Evolutionary conservation across 495 filamentous ascomycete species (phyloP).

Genomic region (Lepraria neglecta): DNA sequence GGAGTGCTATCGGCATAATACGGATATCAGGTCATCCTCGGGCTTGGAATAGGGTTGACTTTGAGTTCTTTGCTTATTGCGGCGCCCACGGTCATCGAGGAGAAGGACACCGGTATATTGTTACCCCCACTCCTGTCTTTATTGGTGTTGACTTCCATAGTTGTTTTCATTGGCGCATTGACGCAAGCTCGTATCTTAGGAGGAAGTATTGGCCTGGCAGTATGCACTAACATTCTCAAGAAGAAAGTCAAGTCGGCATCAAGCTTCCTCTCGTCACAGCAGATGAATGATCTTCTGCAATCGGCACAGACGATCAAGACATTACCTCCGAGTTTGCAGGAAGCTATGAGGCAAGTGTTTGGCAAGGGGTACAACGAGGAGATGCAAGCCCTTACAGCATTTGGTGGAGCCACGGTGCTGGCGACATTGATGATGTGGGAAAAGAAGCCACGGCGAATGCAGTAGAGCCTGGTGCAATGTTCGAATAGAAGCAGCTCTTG

Average conservation of each 20-base stretch:
- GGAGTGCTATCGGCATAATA: conserved; percentile 35
- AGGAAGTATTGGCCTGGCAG: conserved; percentile 31
- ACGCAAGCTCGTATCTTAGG: conserved; percentile 29
- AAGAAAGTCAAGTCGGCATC: conserved; percentile 24
- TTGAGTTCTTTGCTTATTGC: conserved; percentile 48
- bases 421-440: conserved; percentile 21
- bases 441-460: conserved; percentile 20
- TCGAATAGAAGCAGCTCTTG: too few species aligned
- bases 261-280: not conserved
- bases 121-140: not conserved
- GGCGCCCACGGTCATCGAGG: conserved; percentile 41
- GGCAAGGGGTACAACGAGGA: conserved; percentile 30
- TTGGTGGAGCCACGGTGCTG: conserved; percentile 22
- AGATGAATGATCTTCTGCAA: conserved; percentile 24
- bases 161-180: conserved; percentile 28
- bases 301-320: conserved; percentile 19
- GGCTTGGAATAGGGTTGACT: conserved; percentile 47
- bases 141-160: not conserved
- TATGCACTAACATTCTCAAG: conserved; percentile 29
- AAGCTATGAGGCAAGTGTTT: conserved; percentile 25
- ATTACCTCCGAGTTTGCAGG: conserved; percentile 18
- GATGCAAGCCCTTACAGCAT: conserved; percentile 34
- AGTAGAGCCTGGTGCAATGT: too few species aligned
- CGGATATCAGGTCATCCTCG: conserved; percentile 49
- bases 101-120: conserved; percentile 25